A percentile compares a stretch with the other conserved stretches of the same genome.
These are phyloP conservation scores for Amanita subjunquillea DNA, from an alignment of 768 basidiomycete genomes.

Conservation along the genomic window DNA sequence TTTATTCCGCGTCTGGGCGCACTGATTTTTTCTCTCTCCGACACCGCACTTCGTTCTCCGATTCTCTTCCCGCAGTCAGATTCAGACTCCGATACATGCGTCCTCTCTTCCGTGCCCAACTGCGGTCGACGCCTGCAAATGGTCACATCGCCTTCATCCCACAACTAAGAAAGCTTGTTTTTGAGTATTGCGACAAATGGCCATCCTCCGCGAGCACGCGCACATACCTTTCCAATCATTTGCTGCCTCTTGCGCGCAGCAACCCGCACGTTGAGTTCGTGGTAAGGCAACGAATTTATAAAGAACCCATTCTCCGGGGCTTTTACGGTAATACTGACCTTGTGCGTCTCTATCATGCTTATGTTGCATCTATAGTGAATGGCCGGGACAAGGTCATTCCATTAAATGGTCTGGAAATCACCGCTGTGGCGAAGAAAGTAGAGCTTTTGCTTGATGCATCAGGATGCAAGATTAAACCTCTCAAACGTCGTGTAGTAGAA, in stretches of 20 bases:
- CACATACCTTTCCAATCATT: constrained; percentile 52
- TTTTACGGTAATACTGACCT: constrained; percentile 51
- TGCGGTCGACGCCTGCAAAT: constrained; percentile 57
- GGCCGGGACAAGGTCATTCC: constrained; percentile 83
- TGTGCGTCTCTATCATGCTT: constrained; percentile 8
- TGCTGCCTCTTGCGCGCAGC: constrained; percentile 52
- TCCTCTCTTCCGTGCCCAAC: constrained; percentile 31
- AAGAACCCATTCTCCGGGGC: constrained; percentile 74
- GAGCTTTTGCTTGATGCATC: constrained; percentile 80
- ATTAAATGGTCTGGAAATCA: constrained; percentile 65
- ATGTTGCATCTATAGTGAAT: constrained; percentile 47
- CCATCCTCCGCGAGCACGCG: constrained; percentile 67
- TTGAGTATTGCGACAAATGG: constrained; percentile 83
- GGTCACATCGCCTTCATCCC: constrained; percentile 69
- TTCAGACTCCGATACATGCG: constrained; percentile 8
- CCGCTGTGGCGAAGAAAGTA: constrained; percentile 67
- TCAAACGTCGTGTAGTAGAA: constrained; percentile 71
- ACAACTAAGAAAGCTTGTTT: constrained; percentile 74
- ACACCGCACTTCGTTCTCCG: constrained; percentile 8
- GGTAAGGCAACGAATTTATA: constrained; percentile 62
- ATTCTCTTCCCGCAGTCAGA: not conserved
- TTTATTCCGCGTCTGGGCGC: not conserved
- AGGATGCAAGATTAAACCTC: constrained; percentile 72
- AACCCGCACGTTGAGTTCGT: constrained; percentile 85
- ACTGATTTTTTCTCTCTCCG: not conserved